These are phyloP conservation scores for Leucocoprinus gongylophorus DNA, from an alignment of 1,284 basidiomycete species.

Conservation along the genomic window DNA sequence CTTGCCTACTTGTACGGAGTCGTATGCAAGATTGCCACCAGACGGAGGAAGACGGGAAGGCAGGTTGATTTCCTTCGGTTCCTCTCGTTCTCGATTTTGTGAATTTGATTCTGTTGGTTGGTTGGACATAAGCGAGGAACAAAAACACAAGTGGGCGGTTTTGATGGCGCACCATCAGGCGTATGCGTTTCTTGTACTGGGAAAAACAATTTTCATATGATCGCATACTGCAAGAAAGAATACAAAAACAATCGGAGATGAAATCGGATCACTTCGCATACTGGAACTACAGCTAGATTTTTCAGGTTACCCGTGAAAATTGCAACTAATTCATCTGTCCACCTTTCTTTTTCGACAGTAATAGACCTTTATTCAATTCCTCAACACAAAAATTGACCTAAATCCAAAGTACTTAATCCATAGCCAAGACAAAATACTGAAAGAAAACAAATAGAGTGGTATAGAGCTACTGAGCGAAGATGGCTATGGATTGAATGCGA, in stretches of 20 bases:
- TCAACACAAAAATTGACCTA: neutral
- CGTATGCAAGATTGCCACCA: conserved; percentile 32
- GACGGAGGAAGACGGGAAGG: conserved; percentile 30
- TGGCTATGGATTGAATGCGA: no score
- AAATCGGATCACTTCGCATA: no score
- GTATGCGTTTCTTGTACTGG: no score
- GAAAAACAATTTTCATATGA: no score
- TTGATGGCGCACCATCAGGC: neutral
- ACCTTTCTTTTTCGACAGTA: no score
- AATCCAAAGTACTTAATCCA: neutral
- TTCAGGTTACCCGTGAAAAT: no score
- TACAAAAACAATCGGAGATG: no score
- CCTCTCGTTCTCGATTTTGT: neutral
- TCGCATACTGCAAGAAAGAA: no score
- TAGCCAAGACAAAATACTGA: neutral
- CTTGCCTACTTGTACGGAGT: conserved; percentile 29
- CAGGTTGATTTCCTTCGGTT: conserved; percentile 11
- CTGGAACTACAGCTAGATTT: no score
- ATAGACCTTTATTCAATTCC: neutral
- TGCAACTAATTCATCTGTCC: no score
- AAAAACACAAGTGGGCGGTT: neutral
- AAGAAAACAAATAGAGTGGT: neutral
- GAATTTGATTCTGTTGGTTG: neutral
- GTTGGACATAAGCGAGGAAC: conserved; percentile 2
- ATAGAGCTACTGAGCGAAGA: neutral